Evolutionary conservation across 2,329 filamentous ascomycete genomes (phyloP).

Genomic region (Aspergillus ruber): DNA sequence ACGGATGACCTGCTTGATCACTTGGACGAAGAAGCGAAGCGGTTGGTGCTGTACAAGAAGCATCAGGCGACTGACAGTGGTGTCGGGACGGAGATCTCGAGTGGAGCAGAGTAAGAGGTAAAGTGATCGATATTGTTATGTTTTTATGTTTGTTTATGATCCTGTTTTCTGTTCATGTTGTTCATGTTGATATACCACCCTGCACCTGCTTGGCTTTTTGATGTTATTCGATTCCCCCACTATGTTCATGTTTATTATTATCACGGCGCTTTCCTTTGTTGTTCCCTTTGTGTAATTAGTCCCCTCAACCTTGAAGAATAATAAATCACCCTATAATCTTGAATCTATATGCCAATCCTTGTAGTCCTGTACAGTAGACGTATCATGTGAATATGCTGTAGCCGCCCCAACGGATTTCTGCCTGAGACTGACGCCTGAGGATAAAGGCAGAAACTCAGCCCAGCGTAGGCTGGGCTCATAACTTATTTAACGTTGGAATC

Average conservation of each 20-base stretch:
- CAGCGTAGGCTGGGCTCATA: not conserved
- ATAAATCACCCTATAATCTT: too few relatives aligned
- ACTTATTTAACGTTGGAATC: not conserved
- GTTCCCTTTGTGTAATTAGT: not conserved
- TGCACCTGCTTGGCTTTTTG: not conserved
- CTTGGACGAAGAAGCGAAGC: conserved; percentile 12
- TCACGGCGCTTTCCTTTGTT: not conserved
- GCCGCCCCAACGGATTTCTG: conserved; percentile 10
- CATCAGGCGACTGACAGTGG: conserved; percentile 21
- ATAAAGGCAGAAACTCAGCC: conserved; percentile 10
- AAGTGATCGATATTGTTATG: conserved; percentile 9
- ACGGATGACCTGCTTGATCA: not conserved
- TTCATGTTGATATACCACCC: conserved; percentile 7
- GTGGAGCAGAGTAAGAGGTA: conserved; percentile 6
- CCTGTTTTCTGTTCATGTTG: conserved; percentile 17
- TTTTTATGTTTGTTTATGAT: conserved; percentile 9
- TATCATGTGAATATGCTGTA: conserved; percentile 2
- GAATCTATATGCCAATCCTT: too few relatives aligned
- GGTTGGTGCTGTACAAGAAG: conserved; percentile 22
- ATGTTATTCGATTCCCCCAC: not conserved
- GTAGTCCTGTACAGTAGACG: not conserved
- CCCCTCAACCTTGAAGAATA: too few relatives aligned
- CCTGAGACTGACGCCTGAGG: conserved; percentile 6
- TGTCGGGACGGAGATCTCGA: conserved; percentile 23
- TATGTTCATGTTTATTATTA: not conserved